Base-by-base conservation (phyloP, 2,329 filamentous ascomycete species). In the Coniella vitis region DNA sequence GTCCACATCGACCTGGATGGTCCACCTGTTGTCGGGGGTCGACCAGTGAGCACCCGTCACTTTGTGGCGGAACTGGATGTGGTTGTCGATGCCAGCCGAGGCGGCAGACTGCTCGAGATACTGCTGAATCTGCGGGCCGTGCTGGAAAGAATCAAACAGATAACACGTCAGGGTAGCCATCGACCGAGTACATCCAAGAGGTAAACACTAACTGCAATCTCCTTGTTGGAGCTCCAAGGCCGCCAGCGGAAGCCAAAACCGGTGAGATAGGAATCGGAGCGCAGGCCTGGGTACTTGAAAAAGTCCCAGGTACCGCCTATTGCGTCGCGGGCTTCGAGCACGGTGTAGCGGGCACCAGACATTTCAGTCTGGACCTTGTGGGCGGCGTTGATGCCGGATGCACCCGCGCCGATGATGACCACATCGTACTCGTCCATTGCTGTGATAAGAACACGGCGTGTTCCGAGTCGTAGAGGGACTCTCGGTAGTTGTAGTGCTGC, bases 231-330 rank as follows among this genome's bases (percentile, higher is more conserved):
- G 8, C 67, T 70, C 86, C 86, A 91, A 3, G 84, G 84, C 46
- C 84, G 73, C 81, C 86, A 93, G 1, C 75, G 63, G 54, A 90
- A 84, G 39, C 80, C 79, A 50, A 83, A 85, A 0, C 78, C 70
- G 47, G 71, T 73, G 56, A 85, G 72, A 57, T 76, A 72, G 1
- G 79, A 83, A 60, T 86, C 82, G 36, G 79, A 84, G 34, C 82
- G 78, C 50, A 90, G 78, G 34, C 86, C 84, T 0, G 86, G 86
- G 60, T 89, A 90, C 38, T 76, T 79, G 72, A 88, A 91, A 48
- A 89, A 76, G 57, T 79, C 78, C 87, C 87, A 91, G 13, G 87
- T 91, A 22, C 87, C 87, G 12, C 86, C 87, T 8, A 90, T 70
- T 37, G 75, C 69, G 48, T 74, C 65, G 47, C 85, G 79, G 4